Conservation (phyloP, 2,329 filamentous ascomycete genomes). For the Celoporthe dispersa region DNA sequence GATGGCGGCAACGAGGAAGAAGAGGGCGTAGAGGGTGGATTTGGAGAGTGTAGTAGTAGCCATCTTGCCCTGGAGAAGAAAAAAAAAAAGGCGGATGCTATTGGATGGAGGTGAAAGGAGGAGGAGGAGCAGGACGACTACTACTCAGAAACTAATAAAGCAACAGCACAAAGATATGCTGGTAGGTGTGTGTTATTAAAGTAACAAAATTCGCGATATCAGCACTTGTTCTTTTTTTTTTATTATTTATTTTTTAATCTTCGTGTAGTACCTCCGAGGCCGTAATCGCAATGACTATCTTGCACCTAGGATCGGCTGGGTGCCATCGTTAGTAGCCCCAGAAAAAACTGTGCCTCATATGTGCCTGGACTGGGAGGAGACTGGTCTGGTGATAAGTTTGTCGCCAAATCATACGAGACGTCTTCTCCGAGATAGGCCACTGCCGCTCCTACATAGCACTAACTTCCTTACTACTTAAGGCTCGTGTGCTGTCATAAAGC, state of each 20-base stretch:
- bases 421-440: conserved; percentile 27
- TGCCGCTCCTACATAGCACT: conserved; percentile 8
- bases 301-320: not conserved
- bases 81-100: not conserved
- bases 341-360: not conserved
- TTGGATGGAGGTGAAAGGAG: too few relatives aligned
- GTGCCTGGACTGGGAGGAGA: conserved; percentile 10
- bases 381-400: conserved; percentile 6
- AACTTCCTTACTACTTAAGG: not conserved
- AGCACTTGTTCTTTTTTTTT: not conserved
- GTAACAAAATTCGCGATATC: not conserved
- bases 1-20: conserved; percentile 16
- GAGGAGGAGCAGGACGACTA: not conserved
- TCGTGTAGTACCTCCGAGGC: not conserved
- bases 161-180: not conserved
- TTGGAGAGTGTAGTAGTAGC: not conserved
- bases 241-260: too few relatives aligned
- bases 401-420: conserved; percentile 13
- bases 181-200: too few relatives aligned
- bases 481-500: too few relatives aligned
- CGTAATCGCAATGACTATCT: conserved; percentile 3
- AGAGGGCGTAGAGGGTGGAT: conserved; percentile 13
- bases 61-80: conserved; percentile 7
- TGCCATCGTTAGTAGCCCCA: conserved; percentile 1
- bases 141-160: not conserved